phyloP scores from a whole-genome alignment of 2,329 filamentous ascomycete species.

The Rugonectria rugulosa region DNA sequence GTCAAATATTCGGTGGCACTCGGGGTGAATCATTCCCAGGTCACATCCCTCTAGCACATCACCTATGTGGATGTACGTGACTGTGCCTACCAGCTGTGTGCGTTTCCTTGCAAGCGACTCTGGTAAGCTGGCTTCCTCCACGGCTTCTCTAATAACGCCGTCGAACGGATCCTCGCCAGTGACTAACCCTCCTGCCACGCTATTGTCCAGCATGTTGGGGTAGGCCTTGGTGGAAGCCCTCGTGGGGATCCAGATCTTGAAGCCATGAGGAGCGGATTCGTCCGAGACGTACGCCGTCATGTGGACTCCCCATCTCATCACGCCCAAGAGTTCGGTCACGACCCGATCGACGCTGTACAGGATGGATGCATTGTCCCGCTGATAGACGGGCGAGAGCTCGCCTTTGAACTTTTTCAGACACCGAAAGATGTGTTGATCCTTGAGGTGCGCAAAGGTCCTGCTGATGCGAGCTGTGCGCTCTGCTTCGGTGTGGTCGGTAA shows the following conservation, averaged over 20 bases:
- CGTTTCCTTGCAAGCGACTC: constrained; percentile 3
- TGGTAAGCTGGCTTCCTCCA: constrained; percentile 8
- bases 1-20: constrained; percentile 11
- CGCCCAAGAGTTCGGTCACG: constrained; percentile 6
- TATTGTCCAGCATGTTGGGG: constrained; percentile 10
- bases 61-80: constrained; percentile 12
- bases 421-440: background rate
- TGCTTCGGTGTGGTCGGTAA: background rate
- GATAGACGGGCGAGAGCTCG: constrained; percentile 1
- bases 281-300: constrained; percentile 7
- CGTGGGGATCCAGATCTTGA: constrained; percentile 11
- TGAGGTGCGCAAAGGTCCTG: background rate
- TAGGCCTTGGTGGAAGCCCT: constrained; percentile 7
- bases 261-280: background rate
- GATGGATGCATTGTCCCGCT: background rate
- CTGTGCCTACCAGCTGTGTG: background rate
- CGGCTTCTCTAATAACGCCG: constrained; percentile 5
- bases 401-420: background rate
- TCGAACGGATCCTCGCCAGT: constrained; percentile 8
- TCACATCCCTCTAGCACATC: background rate
- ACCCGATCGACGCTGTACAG: constrained; percentile 1
- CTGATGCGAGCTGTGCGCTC: background rate
- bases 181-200: constrained; percentile 4
- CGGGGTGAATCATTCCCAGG: constrained; percentile 7
- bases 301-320: constrained; percentile 11